These are phyloP conservation scores for Chaetomium fimeti DNA, from an alignment of 495 filamentous ascomycete genomes.

Conservation along the genomic window DNA sequence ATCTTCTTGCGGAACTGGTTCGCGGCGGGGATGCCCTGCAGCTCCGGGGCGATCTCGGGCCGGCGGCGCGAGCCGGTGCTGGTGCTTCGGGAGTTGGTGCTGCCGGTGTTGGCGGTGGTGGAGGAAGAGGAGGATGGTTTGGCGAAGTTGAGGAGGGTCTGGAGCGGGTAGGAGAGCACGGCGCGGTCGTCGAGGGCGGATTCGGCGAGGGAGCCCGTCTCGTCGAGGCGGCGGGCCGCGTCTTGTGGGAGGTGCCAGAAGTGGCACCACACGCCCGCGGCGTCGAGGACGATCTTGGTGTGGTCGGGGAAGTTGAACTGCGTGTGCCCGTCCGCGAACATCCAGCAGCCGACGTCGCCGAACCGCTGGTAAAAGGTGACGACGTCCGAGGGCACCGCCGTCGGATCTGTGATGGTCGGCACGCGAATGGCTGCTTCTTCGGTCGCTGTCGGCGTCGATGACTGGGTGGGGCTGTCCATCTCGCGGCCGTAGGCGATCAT, in stretches of 20 bases:
- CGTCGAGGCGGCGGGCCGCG: constrained; percentile 60
- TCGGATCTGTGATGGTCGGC: constrained; percentile 50
- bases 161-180: constrained; percentile 59
- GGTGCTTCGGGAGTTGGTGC: background rate
- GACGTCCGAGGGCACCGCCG: constrained; percentile 55
- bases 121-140: constrained; percentile 37
- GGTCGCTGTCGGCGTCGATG: constrained; percentile 11
- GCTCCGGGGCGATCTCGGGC: constrained; percentile 57
- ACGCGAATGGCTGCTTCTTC: constrained; percentile 49
- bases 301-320: constrained; percentile 97
- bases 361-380: constrained; percentile 87
- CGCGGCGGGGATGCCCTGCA: constrained; percentile 62
- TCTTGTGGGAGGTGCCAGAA: constrained; percentile 78
- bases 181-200: constrained; percentile 61
- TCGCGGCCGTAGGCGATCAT: constrained; percentile 69
- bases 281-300: constrained; percentile 83
- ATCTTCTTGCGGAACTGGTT: constrained; percentile 82
- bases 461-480: constrained; percentile 41
- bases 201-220: constrained; percentile 63
- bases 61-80: constrained; percentile 37
- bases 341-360: constrained; percentile 86
- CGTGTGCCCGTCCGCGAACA: constrained; percentile 81
- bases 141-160: constrained; percentile 57
- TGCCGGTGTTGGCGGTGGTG: background rate
- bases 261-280: constrained; percentile 72